Percentiles rank a stretch among this genome's conserved stretches.
phyloP scores from a whole-genome alignment of 163 green algal genomes.

The Chloromonas sp. region DNA sequence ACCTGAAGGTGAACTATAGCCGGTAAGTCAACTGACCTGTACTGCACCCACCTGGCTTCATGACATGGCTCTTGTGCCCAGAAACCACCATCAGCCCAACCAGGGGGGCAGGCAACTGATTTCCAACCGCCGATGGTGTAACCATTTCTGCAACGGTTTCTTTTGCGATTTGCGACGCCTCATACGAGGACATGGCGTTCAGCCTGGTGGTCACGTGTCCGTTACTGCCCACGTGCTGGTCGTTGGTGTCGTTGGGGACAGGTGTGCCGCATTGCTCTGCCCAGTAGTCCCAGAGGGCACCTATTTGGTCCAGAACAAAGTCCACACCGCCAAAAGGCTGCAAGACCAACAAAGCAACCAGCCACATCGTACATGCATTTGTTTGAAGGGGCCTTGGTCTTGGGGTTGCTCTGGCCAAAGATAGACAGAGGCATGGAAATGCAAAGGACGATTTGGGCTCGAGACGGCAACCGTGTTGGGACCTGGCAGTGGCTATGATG shows the following conservation, averaged over 20 bases:
- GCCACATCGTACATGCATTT: too few species aligned
- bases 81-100: neutral
- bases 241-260: neutral
- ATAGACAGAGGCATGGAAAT: too few species aligned
- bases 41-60: too few species aligned
- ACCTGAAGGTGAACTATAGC: too few species aligned
- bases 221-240: neutral
- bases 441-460: too few species aligned
- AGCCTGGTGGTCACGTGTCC: neutral
- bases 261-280: neutral
- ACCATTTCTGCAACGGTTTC: neutral
- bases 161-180: neutral
- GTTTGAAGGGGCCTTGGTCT: too few species aligned
- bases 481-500: too few species aligned
- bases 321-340: conserved; percentile 29
- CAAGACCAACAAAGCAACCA: too few species aligned
- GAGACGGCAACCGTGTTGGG: too few species aligned
- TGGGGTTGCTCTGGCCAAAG: too few species aligned
- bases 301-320: conserved; percentile 43
- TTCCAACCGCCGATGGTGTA: neutral
- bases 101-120: neutral
- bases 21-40: too few species aligned
- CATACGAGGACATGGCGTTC: neutral
- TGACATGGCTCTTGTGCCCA: too few species aligned
- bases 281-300: conserved; percentile 22